These are phyloP conservation scores for Gyromitra esculenta DNA, from an alignment of 2,329 filamentous ascomycete species.

Conservation along the genomic window DNA sequence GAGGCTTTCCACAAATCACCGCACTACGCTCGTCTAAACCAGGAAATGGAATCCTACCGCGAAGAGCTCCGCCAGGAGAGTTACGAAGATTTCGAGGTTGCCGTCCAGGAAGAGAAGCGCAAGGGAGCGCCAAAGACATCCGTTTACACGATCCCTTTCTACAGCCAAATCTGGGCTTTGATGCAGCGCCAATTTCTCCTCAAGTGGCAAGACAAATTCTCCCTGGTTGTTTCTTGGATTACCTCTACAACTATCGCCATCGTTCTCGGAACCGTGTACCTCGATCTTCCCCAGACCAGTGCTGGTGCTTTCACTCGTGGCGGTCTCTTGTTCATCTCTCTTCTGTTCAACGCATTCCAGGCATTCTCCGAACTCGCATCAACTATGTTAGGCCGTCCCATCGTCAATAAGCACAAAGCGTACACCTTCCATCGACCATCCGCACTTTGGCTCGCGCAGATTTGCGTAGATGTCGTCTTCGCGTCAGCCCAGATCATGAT, in stretches of 20 bases:
- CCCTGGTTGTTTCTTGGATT: constrained; percentile 77
- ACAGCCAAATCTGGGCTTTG: constrained; percentile 81
- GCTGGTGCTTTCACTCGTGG: constrained; percentile 69
- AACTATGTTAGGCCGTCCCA: constrained; percentile 71
- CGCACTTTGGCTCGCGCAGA: constrained; percentile 69
- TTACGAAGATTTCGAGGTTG: constrained; percentile 51
- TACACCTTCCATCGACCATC: constrained; percentile 75
- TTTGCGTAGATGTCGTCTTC: constrained; percentile 68
- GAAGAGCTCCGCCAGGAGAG: constrained; percentile 66
- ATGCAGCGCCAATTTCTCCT: constrained; percentile 85
- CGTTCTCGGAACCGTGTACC: constrained; percentile 73
- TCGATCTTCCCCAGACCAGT: constrained; percentile 66
- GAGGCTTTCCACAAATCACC: constrained; percentile 55
- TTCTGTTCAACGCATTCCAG: constrained; percentile 72
- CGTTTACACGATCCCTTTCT: constrained; percentile 84
- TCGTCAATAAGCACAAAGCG: constrained; percentile 75
- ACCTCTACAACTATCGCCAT: constrained; percentile 74
- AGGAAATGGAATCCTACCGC: constrained; percentile 66
- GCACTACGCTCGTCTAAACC: constrained; percentile 49
- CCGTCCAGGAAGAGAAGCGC: constrained; percentile 74
- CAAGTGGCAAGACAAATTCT: constrained; percentile 85
- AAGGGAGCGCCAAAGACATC: constrained; percentile 75
- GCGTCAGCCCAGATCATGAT: constrained; percentile 69
- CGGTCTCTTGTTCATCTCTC: constrained; percentile 70
- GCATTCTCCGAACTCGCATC: constrained; percentile 70